phyloP scores from a whole-genome alignment of 116 monocot genomes.

The Dioscorea cayenensis region DNA sequence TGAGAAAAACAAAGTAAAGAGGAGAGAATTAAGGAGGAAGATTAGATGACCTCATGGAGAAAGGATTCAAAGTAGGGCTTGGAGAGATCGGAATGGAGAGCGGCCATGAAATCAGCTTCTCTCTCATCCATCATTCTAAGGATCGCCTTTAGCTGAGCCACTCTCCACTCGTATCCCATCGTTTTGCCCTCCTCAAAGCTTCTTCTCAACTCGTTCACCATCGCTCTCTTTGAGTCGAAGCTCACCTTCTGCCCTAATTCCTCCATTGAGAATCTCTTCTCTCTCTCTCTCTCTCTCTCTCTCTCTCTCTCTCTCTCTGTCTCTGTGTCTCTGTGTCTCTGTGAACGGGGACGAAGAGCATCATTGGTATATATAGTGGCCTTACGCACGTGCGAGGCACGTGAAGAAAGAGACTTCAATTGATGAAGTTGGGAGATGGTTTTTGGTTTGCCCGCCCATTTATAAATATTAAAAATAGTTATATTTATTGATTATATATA shows the following conservation, averaged over 20 bases:
- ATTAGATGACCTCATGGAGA: slow-evolving; percentile 31
- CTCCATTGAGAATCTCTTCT: not conserved
- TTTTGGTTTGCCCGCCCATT: too few species aligned
- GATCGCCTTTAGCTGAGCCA: slow-evolving; percentile 21
- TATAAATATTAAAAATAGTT: too few species aligned
- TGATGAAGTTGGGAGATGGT: too few species aligned
- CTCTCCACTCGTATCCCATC: slow-evolving; percentile 34
- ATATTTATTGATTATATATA: too few species aligned
- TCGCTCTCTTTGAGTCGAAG: slow-evolving; percentile 16
- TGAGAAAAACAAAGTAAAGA: not conserved
- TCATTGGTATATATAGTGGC: too few species aligned
- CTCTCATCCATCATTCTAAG: slow-evolving; percentile 27
- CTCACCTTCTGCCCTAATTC: not conserved
- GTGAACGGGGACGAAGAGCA: too few species aligned
- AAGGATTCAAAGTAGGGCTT: slow-evolving; percentile 34
- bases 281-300: too few species aligned
- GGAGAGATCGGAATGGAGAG: slow-evolving; percentile 21
- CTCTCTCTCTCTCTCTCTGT: too few species aligned
- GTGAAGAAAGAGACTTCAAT: too few species aligned
- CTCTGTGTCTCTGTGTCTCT: too few species aligned
- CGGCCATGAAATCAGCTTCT: slow-evolving; percentile 29
- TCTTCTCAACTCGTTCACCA: slow-evolving; percentile 23
- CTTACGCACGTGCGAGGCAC: too few species aligned
- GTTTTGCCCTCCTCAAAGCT: slow-evolving; percentile 28
- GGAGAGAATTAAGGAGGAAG: not conserved